Evolutionary conservation across 257 asterid genomes (phyloP), one percentile per base, ranked within the genome.

Genomic region (Gentiana macrophylla): DNA sequence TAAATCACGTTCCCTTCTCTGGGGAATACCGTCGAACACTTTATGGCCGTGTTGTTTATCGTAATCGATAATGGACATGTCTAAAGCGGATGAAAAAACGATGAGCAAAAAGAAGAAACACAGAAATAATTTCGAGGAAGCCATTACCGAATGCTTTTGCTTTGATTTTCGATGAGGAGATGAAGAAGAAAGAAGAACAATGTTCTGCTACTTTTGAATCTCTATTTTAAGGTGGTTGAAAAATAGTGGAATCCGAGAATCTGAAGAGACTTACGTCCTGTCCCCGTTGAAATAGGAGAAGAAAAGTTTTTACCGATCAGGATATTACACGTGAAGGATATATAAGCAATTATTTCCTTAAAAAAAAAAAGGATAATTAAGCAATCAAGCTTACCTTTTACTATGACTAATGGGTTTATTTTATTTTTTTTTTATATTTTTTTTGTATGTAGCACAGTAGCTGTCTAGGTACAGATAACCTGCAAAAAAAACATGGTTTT

Each of bases 1-100:
- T 2, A 2, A n/a, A 69, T 58, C 6, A 75, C 77, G 4, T 47
- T 55, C 1, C 80, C 72, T 46, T 81, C 63, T 11, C 73, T 66
- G 8, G 7, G 33, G 35, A 6, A 13, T 1, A 32, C 13, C 1
- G 49, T 10, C 1, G 10, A 8, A 59, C 75, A 59, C 55, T 24
- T 24, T 45, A 37, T 34, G 61, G 51, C 51, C 52, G 49, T 86
- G 92, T 4, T 60, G 50, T 50, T 49, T 52, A 34, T 80, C 70
- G 64, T 81, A 86, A 49, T 74, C 61, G 61, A 89, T 67, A 34
- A 89, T 86, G 61, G 97, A 86, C 88, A 78, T 79, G 68, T 84
- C 95, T 3, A 78, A 47, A 53, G 95, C 95, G 32, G 86, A 70
- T 0, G 94, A 72, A 8, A 78, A 51, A 11, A 64, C 53, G 64